Evolutionary conservation across 495 filamentous ascomycete species (phyloP).

Genomic region (Xylaria venustula): DNA sequence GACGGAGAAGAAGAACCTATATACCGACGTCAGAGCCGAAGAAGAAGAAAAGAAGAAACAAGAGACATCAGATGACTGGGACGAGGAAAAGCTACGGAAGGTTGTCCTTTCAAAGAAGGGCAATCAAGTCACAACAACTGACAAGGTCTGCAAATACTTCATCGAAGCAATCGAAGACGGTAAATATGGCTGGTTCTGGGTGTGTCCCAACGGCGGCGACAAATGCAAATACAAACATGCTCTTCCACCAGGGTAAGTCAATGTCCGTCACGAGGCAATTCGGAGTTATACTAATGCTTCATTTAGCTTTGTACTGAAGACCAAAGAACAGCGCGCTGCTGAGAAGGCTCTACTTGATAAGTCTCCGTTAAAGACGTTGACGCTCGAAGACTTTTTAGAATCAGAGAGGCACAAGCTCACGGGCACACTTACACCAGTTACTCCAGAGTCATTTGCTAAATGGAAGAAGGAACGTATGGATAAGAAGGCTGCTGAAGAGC

Average conservation of each 20-base stretch:
- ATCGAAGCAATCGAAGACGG: conserved; percentile 96
- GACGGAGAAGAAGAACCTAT: conserved; percentile 85
- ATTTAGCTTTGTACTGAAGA: conserved; percentile 88
- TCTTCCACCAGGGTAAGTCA: conserved; percentile 81
- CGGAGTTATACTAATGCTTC: background rate
- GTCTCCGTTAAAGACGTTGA: conserved; percentile 89
- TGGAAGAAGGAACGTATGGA: conserved; percentile 94
- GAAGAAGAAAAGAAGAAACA: conserved; percentile 80
- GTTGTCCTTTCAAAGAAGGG: conserved; percentile 95
- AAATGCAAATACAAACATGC: conserved; percentile 99
- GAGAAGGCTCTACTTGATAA: conserved; percentile 99
- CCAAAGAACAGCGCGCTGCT: conserved; percentile 91
- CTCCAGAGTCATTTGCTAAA: conserved; percentile 81
- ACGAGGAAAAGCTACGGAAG: conserved; percentile 89
- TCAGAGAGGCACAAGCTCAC: conserved; percentile 90
- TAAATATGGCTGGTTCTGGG: conserved; percentile 99
- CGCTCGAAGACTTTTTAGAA: conserved; percentile 96
- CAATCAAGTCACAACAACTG: conserved; percentile 92
- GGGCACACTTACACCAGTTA: conserved; percentile 89
- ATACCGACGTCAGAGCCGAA: conserved; percentile 78
- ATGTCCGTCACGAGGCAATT: background rate
- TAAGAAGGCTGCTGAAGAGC: conserved; percentile 92
- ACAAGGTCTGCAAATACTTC: conserved; percentile 99
- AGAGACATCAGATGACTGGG: conserved; percentile 94
- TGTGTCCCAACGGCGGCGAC: conserved; percentile 93